phyloP scores from a whole-genome alignment of 306 rosid genomes.

The Dalbergia cultrata region DNA sequence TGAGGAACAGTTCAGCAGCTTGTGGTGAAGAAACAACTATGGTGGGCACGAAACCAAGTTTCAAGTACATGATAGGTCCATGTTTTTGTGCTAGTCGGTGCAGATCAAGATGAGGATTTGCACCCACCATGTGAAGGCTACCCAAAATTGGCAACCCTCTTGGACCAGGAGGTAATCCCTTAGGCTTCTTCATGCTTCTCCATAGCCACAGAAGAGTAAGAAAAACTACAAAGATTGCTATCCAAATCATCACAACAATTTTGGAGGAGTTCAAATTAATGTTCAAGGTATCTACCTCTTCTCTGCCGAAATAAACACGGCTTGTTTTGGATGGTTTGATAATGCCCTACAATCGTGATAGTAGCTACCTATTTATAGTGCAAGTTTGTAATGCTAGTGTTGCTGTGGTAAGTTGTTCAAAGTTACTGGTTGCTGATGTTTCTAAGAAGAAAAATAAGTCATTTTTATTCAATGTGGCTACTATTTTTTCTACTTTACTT shows the following conservation, averaged over 20 bases:
- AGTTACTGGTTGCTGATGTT: too few relatives aligned
- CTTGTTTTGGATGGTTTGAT: too few relatives aligned
- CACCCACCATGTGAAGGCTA: slow-evolving; percentile 62
- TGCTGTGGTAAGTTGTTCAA: too few relatives aligned
- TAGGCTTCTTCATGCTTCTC: slow-evolving; percentile 45
- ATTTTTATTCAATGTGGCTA: too few relatives aligned
- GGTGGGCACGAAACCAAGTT: slow-evolving; percentile 62
- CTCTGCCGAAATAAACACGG: too few relatives aligned
- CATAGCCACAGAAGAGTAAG: slow-evolving; percentile 50
- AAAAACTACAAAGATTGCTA: slow-evolving; percentile 42
- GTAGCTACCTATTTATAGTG: too few relatives aligned
- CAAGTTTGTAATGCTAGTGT: too few relatives aligned
- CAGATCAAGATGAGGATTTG: slow-evolving; percentile 61
- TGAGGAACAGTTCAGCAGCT: slow-evolving; percentile 75
- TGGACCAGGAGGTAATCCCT: slow-evolving; percentile 75
- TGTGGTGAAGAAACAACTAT: slow-evolving; percentile 75
- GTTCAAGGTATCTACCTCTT: background rate
- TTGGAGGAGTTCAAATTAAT: background rate
- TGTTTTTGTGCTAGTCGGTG: slow-evolving; percentile 61
- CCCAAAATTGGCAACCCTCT: slow-evolving; percentile 74
- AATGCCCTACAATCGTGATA: too few relatives aligned
- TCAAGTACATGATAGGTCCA: slow-evolving; percentile 71
- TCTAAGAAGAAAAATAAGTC: too few relatives aligned
- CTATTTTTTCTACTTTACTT: too few relatives aligned
- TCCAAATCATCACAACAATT: slow-evolving; percentile 49